Percentiles rank a stretch among this genome's conserved stretches.
phyloP scores from a whole-genome alignment of 1,139 yeast species.

The Zhuliangozyma parablackwelliae region DNA sequence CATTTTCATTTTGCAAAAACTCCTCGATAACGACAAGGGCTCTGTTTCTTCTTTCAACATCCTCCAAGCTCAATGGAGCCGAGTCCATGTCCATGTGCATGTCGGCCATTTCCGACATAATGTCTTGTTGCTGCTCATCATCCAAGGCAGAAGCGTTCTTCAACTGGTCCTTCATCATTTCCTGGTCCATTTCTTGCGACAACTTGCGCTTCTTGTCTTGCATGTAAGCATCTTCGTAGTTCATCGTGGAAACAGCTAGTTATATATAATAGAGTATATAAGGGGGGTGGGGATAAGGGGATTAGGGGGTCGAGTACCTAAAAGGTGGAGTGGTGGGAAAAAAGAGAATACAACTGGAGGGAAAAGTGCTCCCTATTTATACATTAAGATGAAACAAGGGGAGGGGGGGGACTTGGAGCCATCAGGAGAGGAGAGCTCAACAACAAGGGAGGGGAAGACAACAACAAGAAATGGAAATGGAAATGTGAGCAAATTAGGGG shows the following conservation, averaged over 20 bases:
- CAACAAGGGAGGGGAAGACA: too few species aligned
- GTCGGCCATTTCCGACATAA: conserved; percentile 6
- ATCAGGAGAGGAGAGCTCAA: too few species aligned
- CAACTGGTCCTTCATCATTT: conserved; percentile 8
- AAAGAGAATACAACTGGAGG: too few species aligned
- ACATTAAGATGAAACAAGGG: too few species aligned
- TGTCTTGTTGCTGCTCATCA: conserved; percentile 9
- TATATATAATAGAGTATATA: too few species aligned
- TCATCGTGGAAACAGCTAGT: conserved; percentile 10
- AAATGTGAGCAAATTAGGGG: too few species aligned
- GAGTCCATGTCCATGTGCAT: conserved; percentile 4
- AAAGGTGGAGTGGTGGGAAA: too few species aligned
- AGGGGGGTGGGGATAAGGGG: too few species aligned
- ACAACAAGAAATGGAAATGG: too few species aligned
- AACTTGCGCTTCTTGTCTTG: conserved; percentile 11
- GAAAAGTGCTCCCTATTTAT: too few species aligned
- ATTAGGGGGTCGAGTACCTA: too few species aligned
- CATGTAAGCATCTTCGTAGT: conserved; percentile 10
- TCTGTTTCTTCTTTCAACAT: conserved; percentile 8
- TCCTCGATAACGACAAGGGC: conserved; percentile 10
- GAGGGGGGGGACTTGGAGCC: too few species aligned
- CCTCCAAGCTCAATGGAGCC: conserved; percentile 6
- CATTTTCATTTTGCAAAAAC: conserved; percentile 9
- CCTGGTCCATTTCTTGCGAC: conserved; percentile 8
- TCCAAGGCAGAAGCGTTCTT: conserved; percentile 5